Evolutionary conservation across 345 rosid genomes (phyloP), one percentile per base, ranked within the genome.

Genomic region (Aurinia saxatilis): DNA sequence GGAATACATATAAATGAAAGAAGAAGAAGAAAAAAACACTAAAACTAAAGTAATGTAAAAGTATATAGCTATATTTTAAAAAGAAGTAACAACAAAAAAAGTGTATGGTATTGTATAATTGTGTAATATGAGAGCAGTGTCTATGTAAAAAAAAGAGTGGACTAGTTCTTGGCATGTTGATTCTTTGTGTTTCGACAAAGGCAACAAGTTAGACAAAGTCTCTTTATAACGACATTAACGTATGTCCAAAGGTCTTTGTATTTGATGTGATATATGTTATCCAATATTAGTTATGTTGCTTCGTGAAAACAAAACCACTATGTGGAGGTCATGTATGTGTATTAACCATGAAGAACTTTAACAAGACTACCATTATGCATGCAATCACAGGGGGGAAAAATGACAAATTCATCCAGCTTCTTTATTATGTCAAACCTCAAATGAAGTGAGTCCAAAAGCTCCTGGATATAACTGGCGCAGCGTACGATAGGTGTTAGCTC

Each of bases 171-270:
- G 49, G 36, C 47, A n/a, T 37, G 68, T 54, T 54, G 63, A 36
- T 62, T 45, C 50, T 36, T 3, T 45, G 30, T 36, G 62, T 68
- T 68, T 60, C 49, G 23, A 52, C 55, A 46, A 42, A 45, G 42
- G 62, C 50, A 53, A 30, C 63, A 61, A 31, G 44, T 10, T 57
- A 39, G 51, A 40, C 29, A 27, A 49, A 61, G 50, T 39, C 56
- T 30, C 48, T 44, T 36, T 46, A 14, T 10, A 38, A 6, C 36
- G 62, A 69, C 9, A 45, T 19, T 5, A 10, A 46, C 15, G 21
- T 39, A 45, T 54, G 34, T 54, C 37, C 14, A 53, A 54, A 37
- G 46, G 29, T 69, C 35, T 13, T 13, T 53, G 50, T 69, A 52
- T 52, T 42, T 34, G 18, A 16, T 14, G 2, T n/a, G 16, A 12